Evolutionary conservation across 75 land plant genomes (phyloP).

Genomic region (Ceratopteris richardii): DNA sequence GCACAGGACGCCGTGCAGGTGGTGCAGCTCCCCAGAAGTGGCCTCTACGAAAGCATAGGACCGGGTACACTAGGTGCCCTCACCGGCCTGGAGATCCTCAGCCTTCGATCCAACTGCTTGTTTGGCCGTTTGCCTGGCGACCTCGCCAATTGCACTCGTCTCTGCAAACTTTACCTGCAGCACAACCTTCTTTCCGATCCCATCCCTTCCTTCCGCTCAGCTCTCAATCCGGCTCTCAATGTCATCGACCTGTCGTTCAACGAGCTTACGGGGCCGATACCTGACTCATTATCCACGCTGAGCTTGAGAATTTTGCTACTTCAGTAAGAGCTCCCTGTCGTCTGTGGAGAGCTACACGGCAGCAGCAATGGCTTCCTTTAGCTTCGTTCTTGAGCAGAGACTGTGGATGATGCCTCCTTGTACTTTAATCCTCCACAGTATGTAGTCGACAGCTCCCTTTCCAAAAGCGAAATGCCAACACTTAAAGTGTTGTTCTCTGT

Average conservation of each 20-base stretch:
- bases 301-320: conserved; percentile 45
- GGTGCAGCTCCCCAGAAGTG: conserved; percentile 56
- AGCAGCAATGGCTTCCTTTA: too few species aligned
- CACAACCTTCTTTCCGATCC: conserved; percentile 44
- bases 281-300: conserved; percentile 29
- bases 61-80: conserved; percentile 47
- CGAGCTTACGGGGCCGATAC: conserved; percentile 39
- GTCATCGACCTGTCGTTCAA: conserved; percentile 56
- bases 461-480: too few species aligned
- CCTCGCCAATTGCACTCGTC: conserved; percentile 24
- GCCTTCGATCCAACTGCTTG: conserved; percentile 57
- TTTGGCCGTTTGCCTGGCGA: conserved; percentile 64
- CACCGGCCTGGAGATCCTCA: conserved; percentile 42
- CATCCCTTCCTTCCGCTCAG: conserved; percentile 27
- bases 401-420: too few species aligned
- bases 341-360: too few species aligned
- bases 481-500: too few species aligned
- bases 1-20: conserved; percentile 24
- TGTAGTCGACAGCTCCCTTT: too few species aligned
- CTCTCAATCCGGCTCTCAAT: conserved; percentile 28
- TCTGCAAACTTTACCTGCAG: conserved; percentile 60
- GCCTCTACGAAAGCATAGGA: conserved; percentile 60
- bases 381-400: too few species aligned
- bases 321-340: too few species aligned
- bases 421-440: too few species aligned